phyloP scores from a whole-genome alignment of 768 basidiomycete species.

The Amyloporia xantha region DNA sequence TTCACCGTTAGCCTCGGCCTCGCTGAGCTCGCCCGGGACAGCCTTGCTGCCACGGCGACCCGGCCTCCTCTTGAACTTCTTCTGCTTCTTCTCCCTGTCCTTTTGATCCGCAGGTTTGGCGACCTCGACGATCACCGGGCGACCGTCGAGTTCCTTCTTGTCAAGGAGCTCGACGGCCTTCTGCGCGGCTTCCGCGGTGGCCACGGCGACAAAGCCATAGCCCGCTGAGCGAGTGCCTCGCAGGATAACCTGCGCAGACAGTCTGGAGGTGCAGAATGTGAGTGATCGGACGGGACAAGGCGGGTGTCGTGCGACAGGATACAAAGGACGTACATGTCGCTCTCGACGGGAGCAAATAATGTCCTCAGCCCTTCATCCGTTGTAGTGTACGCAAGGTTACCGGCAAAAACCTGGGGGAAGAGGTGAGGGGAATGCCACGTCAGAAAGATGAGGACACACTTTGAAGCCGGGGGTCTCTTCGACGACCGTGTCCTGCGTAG shows the following conservation, averaged over 20 bases:
- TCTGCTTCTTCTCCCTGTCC: conserved; percentile 76
- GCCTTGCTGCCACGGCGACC: conserved; percentile 84
- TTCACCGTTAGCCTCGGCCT: conserved; percentile 84
- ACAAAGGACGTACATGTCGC: conserved; percentile 76
- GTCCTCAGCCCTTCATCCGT: conserved; percentile 93
- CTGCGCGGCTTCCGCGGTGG: conserved; percentile 75
- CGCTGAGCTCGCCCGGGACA: conserved; percentile 83
- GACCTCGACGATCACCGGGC: conserved; percentile 84
- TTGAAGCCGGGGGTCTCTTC: conserved; percentile 79
- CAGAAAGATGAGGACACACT: conserved; percentile 34
- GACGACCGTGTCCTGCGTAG: conserved; percentile 56
- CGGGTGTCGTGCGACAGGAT: neutral
- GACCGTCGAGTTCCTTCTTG: conserved; percentile 85
- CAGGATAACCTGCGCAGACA: conserved; percentile 81
- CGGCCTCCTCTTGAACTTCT: conserved; percentile 63
- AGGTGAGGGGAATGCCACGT: conserved; percentile 21
- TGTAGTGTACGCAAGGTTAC: conserved; percentile 91
- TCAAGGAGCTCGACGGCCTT: conserved; percentile 81
- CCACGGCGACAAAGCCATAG: conserved; percentile 88
- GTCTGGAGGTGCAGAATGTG: conserved; percentile 41
- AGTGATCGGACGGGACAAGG: conserved; percentile 2
- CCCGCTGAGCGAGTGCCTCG: conserved; percentile 83
- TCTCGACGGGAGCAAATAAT: conserved; percentile 84
- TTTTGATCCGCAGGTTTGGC: conserved; percentile 90
- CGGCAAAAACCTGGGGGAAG: conserved; percentile 76